Conservation (phyloP, 2,329 filamentous ascomycete genomes). For the Chaetothyriales sp. region DNA sequence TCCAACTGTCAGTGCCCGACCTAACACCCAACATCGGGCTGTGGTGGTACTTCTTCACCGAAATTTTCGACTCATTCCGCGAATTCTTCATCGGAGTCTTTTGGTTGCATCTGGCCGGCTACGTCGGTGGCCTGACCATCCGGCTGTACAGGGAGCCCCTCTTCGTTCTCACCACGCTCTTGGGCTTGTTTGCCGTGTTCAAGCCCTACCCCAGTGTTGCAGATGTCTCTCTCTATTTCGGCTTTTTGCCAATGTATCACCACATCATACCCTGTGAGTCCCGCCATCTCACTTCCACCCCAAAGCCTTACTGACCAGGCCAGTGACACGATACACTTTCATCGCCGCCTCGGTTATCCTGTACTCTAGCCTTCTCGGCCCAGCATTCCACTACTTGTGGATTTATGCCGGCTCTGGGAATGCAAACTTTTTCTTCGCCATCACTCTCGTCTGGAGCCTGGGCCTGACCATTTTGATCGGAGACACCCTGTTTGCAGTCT, state of each 20-base stretch:
- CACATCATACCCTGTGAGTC: slow-evolving; percentile 70
- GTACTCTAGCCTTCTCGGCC: slow-evolving; percentile 78
- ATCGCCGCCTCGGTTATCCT: slow-evolving; percentile 68
- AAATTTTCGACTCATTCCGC: slow-evolving; percentile 97
- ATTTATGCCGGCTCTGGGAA: slow-evolving; percentile 96
- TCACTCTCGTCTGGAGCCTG: slow-evolving; percentile 94
- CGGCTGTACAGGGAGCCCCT: slow-evolving; percentile 75
- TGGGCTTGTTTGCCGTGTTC: slow-evolving; percentile 87
- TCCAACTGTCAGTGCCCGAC: slow-evolving; percentile 80
- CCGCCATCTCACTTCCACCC: neutral
- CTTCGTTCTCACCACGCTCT: slow-evolving; percentile 67
- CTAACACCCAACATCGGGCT: slow-evolving; percentile 88
- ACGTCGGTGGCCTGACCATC: slow-evolving; percentile 73
- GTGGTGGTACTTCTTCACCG: slow-evolving; percentile 99
- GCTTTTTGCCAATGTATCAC: slow-evolving; percentile 69
- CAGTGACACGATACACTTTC: slow-evolving; percentile 87
- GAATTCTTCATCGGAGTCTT: slow-evolving; percentile 96
- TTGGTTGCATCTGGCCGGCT: slow-evolving; percentile 86
- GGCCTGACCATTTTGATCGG: slow-evolving; percentile 76
- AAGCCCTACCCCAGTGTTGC: slow-evolving; percentile 92
- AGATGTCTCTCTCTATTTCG: slow-evolving; percentile 76
- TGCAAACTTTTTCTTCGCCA: slow-evolving; percentile 98
- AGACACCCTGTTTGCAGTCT: slow-evolving; percentile 73
- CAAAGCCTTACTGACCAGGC: slow-evolving; percentile 19
- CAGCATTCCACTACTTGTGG: slow-evolving; percentile 94